Evolutionary conservation across 2,329 filamentous ascomycete genomes (phyloP).

Genomic region (Cadophora gregata): DNA sequence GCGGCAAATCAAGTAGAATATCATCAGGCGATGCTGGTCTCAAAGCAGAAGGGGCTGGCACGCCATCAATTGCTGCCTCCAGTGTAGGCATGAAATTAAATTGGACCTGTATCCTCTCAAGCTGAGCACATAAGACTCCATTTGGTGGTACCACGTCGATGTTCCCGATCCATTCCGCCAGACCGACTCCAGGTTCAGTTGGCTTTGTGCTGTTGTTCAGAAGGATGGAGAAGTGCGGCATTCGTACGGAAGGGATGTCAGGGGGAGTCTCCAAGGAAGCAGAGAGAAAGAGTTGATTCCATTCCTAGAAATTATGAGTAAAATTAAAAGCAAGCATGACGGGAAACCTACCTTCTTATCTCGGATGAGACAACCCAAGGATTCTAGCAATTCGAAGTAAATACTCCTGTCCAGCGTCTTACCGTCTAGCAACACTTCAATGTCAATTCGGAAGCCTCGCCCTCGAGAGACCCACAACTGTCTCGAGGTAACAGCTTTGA

Average conservation of each 20-base stretch:
- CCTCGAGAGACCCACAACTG: constrained; percentile 37
- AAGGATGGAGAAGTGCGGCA: constrained; percentile 29
- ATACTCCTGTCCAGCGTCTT: constrained; percentile 18
- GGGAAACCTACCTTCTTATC: constrained; percentile 34
- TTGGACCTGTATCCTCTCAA: constrained; percentile 35
- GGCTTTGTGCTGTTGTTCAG: constrained; percentile 25
- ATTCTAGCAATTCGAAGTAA: constrained; percentile 23
- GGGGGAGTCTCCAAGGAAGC: constrained; percentile 26
- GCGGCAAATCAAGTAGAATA: constrained; percentile 14
- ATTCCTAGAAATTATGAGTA: constrained; percentile 27
- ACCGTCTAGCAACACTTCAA: constrained; percentile 33
- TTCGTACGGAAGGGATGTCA: background rate
- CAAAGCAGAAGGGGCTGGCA: background rate
- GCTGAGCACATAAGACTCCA: constrained; percentile 26
- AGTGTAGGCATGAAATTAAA: constrained; percentile 29
- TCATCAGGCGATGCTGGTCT: background rate
- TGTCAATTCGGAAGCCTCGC: constrained; percentile 32
- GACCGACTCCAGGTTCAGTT: background rate
- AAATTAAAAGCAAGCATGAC: background rate
- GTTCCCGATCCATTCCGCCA: constrained; percentile 23
- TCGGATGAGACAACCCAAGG: constrained; percentile 30
- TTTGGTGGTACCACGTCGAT: constrained; percentile 33
- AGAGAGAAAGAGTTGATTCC: constrained; percentile 26
- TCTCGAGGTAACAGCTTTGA: constrained; percentile 33
- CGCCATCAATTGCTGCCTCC: background rate